Evolutionary conservation across 495 filamentous ascomycete genomes (phyloP).

Genomic region (Gamarada debralockiae): DNA sequence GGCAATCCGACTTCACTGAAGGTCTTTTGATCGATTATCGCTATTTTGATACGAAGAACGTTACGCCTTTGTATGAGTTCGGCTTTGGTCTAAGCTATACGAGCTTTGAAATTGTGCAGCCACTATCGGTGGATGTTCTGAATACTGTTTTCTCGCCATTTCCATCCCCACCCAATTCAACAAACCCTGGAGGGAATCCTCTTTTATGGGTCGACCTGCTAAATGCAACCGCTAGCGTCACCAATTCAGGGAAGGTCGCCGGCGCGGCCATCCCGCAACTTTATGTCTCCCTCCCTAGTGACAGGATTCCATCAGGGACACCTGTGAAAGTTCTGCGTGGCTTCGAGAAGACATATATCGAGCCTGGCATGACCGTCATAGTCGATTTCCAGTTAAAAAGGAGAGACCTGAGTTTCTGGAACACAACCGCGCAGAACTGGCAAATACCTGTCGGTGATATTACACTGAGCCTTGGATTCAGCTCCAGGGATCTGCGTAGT

Average conservation of each 20-base stretch:
- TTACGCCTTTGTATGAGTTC: constrained; percentile 81
- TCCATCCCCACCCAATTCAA: constrained; percentile 30
- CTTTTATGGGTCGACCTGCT: constrained; percentile 62
- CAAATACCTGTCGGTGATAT: constrained; percentile 62
- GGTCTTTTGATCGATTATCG: constrained; percentile 94
- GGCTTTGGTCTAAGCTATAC: constrained; percentile 66
- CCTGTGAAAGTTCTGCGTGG: constrained; percentile 59
- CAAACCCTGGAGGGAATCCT: constrained; percentile 69
- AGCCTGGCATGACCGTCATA: constrained; percentile 44
- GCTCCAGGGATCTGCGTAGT: constrained; percentile 1
- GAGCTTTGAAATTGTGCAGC: not conserved
- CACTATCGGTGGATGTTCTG: not conserved
- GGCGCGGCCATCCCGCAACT: constrained; percentile 84
- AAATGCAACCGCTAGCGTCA: constrained; percentile 73
- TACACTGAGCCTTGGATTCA: constrained; percentile 59
- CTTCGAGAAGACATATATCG: constrained; percentile 59
- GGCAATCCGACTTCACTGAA: constrained; percentile 80
- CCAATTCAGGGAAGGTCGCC: constrained; percentile 68
- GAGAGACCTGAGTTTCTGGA: constrained; percentile 88
- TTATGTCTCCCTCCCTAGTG: constrained; percentile 59
- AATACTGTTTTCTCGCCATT: constrained; percentile 43
- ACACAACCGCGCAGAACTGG: constrained; percentile 77
- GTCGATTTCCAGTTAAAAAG: constrained; percentile 49
- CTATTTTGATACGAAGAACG: constrained; percentile 57
- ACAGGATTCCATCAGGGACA: constrained; percentile 31